Conservation (phyloP, 257 asterid species). For the Ajuga chamaepitys region DNA sequence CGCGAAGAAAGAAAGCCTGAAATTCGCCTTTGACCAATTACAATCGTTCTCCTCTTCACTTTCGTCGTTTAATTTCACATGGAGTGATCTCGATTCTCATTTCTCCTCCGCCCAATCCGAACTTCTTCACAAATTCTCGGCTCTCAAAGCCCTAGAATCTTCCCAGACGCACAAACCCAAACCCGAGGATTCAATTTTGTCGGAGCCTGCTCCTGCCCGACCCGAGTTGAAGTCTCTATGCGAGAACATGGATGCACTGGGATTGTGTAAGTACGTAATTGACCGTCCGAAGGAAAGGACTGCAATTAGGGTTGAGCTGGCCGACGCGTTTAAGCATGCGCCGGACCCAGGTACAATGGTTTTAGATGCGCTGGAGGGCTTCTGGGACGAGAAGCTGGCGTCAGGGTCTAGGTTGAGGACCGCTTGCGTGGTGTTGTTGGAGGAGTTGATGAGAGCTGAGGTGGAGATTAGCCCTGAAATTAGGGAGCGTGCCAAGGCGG, state of each 20-base stretch:
- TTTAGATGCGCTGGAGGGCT: conserved; percentile 44
- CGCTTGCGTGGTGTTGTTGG: conserved; percentile 44
- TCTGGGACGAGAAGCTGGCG: conserved; percentile 19
- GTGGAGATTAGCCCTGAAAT: conserved; percentile 34
- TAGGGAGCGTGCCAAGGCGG: conserved; percentile 29
- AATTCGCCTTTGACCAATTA: conserved; percentile 29
- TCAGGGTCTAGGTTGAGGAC: conserved; percentile 26
- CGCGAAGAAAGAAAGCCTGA: conserved; percentile 31
- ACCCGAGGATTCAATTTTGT: conserved; percentile 11
- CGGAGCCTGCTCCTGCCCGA: conserved; percentile 33
- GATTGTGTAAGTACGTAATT: conserved; percentile 34
- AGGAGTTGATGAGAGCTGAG: conserved; percentile 42
- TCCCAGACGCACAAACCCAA: conserved; percentile 9
- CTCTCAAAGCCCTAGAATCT: conserved; percentile 29
- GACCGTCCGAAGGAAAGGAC: conserved; percentile 45
- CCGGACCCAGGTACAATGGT: conserved; percentile 46
- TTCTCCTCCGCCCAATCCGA: conserved; percentile 38
- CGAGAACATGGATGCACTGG: conserved; percentile 50
- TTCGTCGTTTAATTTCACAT: conserved; percentile 22
- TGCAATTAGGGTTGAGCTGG: conserved; percentile 40
- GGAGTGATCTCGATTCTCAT: conserved; percentile 46
- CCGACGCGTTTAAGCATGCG: conserved; percentile 51
- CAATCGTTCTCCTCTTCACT: conserved; percentile 26
- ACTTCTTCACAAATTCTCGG: conserved; percentile 29
- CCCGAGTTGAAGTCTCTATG: conserved; percentile 44